A percentile compares a stretch with the other conserved stretches of the same genome.
phyloP scores from a whole-genome alignment of 1,284 basidiomycete species.

The Sanghuangporus sanghuang region DNA sequence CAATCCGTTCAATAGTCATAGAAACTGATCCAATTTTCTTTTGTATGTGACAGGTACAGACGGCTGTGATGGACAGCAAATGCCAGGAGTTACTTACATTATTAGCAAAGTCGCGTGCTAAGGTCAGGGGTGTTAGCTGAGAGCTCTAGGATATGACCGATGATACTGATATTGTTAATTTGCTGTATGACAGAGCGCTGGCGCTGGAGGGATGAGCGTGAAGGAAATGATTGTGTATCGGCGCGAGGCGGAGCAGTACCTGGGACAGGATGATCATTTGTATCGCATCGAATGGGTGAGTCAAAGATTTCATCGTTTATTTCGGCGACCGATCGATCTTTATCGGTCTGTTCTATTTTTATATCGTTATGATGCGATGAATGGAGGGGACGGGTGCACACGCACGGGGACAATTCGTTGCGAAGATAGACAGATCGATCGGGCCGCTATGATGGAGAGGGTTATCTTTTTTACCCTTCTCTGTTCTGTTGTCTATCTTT shows the following conservation, averaged over 20 bases:
- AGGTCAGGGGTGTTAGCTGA: constrained; percentile 1
- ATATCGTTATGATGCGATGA: too few species aligned
- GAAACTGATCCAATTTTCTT: not conserved
- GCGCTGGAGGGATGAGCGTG: constrained; percentile 35
- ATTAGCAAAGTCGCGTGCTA: constrained; percentile 45
- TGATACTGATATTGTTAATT: constrained; percentile 23
- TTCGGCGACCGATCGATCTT: too few species aligned
- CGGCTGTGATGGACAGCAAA: constrained; percentile 68
- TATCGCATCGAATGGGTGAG: constrained; percentile 91
- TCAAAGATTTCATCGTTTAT: constrained; percentile 12
- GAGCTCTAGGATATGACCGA: constrained; percentile 17
- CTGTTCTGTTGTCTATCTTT: not conserved
- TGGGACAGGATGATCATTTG: constrained; percentile 86
- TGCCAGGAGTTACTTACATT: constrained; percentile 70
- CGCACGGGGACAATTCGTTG: too few species aligned
- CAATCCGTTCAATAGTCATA: too few species aligned
- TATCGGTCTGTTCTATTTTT: too few species aligned
- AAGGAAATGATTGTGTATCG: constrained; percentile 88
- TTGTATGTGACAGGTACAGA: constrained; percentile 61
- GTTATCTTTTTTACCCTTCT: not conserved
- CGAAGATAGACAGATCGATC: not conserved
- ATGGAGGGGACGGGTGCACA: too few species aligned
- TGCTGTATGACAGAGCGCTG: constrained; percentile 24
- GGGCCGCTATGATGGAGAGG: not conserved
- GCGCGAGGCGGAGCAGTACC: constrained; percentile 82